Evolutionary conservation across 345 rosid species (phyloP), one percentile per base, ranked within the genome.

Genomic region (Schrenkiella parvula): DNA sequence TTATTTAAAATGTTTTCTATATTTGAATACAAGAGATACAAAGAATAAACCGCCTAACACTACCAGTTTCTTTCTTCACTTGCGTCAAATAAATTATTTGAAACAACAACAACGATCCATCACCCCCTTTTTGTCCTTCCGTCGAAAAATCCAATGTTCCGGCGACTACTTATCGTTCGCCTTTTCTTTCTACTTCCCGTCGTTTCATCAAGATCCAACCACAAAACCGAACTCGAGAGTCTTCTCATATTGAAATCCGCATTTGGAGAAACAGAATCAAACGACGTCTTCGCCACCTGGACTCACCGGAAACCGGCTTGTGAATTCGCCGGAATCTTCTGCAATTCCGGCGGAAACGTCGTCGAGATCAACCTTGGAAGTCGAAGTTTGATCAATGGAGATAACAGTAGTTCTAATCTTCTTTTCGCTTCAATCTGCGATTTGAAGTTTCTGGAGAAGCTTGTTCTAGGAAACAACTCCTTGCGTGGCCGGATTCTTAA

Each of bases 351-450:
- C 18, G 87, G 88, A 14, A 52, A 76, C 19, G 91, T 90, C 38
- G 13, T 68, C 8, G 88, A 85, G 63, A 85, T 92, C 80, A 79
- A 75, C 70, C 98, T 92, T 35, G 72, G 81, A 29, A 47, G n/a
- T 12, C 72, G 70, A n/a, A 37, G 66, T 1, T 41, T 92, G n/a
- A 58, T 9, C 32, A 95, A 92, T 50, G 66, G 15, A 41, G 43
- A 39, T 13, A 11, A 38, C 32, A 32, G 4, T 19, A 29, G 22
- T 11, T 15, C 37, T 11, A 43, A 69, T 44, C 56, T 88, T 80
- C 91, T 88, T 57, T 86, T 88, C 6, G 83, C 68, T 55, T 76
- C 80, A 3, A 81, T 92, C 14, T 92, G 98, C 26, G 66, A 55
- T 13, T 48, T 92, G 6, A 68, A 77, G 43, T 84, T 73, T 2